Evolutionary conservation across 805 yeast species (phyloP).

Genomic region (Kluyveromyces nonfermentans): DNA sequence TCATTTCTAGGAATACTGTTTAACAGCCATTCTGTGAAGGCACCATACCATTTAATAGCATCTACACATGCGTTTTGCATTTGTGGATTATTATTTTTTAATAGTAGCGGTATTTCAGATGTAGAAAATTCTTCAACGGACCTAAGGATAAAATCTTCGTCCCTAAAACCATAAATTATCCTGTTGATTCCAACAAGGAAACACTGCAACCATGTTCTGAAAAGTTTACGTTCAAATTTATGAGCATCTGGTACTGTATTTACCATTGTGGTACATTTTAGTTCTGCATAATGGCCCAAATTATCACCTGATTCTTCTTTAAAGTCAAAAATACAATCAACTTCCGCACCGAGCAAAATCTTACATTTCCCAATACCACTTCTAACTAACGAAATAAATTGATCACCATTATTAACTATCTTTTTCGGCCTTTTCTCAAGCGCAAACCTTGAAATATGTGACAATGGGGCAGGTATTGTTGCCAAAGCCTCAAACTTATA

Average conservation of each 20-base stretch:
- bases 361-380: slow-evolving; percentile 74
- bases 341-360: slow-evolving; percentile 76
- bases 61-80: slow-evolving; percentile 60
- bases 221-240: slow-evolving; percentile 66
- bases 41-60: slow-evolving; percentile 79
- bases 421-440: slow-evolving; percentile 58
- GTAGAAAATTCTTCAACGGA: slow-evolving; percentile 69
- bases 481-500: slow-evolving; percentile 79
- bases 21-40: slow-evolving; percentile 69
- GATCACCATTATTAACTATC: slow-evolving; percentile 61
- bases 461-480: slow-evolving; percentile 71
- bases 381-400: slow-evolving; percentile 69
- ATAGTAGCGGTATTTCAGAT: slow-evolving; percentile 63
- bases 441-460: slow-evolving; percentile 49
- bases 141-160: slow-evolving; percentile 52
- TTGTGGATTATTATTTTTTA: slow-evolving; percentile 39
- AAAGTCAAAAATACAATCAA: slow-evolving; percentile 83
- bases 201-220: slow-evolving; percentile 88
- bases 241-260: slow-evolving; percentile 47
- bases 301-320: slow-evolving; percentile 40
- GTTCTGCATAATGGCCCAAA: slow-evolving; percentile 69
- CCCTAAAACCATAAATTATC: slow-evolving; percentile 80
- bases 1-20: slow-evolving; percentile 44
- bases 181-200: slow-evolving; percentile 79
- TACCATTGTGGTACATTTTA: slow-evolving; percentile 61